Evolutionary conservation across 1,139 yeast species (phyloP), one percentile per base, ranked within the genome.

Genomic region (Debaryomyces robertsiae): DNA sequence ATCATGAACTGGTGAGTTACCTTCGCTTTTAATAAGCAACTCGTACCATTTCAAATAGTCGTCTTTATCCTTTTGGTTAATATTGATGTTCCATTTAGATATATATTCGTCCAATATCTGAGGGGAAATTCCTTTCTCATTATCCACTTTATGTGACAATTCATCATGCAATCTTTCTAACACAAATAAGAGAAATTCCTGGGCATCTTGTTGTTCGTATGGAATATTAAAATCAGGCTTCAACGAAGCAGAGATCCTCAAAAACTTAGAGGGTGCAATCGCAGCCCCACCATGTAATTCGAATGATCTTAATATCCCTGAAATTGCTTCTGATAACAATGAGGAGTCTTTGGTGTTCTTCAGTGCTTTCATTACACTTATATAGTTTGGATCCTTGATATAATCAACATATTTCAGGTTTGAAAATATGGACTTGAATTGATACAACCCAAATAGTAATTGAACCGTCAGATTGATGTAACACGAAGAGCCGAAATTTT

Each of bases 131-230:
- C 51, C 54, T 3, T 44, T 42, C 6, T 37, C 42, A 28, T 43
- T 47, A 32, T 27, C 34, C 16, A 24, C 39, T 61, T 44, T 60
- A 30, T 50, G 44, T 9, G 80, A 69, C 39, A 81, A 53, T 49
- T 85, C 94, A 47, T 83, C 89, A 56, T 84, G 93, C 15, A 84
- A 59, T 42, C 82, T 71, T 55, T 84, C 91, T 45, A 85, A 61
- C 7, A 84, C 53, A 48, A 82, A 81, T 57, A 84, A 70, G 39
- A 85, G 61, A 53, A 84, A 84, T 50, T 85, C 94, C 46, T 84
- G 88, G 2, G 91, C 81, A 58, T 85, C 94, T 57, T 85, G 93
- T 53, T 85, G 94, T 50, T 83, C 87, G 47, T 71, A 62, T 0
- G 91, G 91, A 9, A 84, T 82, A 48, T 72, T 68, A 41, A 84